A percentile compares a stretch with the other conserved stretches of the same genome.
Evolutionary conservation across 2,329 filamentous ascomycete genomes (phyloP).

Genomic region (Corniculantispora saksenae): DNA sequence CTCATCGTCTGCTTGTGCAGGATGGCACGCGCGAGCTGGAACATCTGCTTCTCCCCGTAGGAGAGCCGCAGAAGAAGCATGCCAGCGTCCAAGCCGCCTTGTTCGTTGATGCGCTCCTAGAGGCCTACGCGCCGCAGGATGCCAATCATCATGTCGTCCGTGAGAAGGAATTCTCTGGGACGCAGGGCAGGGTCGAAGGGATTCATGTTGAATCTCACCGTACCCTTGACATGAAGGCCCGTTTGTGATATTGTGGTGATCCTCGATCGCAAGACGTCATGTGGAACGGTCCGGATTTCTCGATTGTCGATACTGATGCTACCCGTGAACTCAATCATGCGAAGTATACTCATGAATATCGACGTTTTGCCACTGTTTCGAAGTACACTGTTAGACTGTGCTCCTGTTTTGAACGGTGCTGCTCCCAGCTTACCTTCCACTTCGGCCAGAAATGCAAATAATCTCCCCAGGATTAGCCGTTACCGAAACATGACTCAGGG

Average conservation of each 20-base stretch:
- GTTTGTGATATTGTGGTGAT: conserved; percentile 49
- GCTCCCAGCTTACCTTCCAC: conserved; percentile 28
- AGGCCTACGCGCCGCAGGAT: conserved; percentile 18
- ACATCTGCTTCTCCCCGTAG: background rate
- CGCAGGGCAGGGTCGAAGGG: background rate
- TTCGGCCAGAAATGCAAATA: conserved; percentile 38
- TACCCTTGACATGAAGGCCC: conserved; percentile 43
- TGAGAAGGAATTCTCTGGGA: conserved; percentile 17
- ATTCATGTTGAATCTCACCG: conserved; percentile 43
- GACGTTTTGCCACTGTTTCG: conserved; percentile 2
- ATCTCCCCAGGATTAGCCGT: conserved; percentile 30
- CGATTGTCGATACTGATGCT: conserved; percentile 44
- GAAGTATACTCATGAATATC: background rate
- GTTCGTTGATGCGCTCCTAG: background rate
- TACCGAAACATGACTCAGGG: conserved; percentile 30
- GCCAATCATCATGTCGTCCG: conserved; percentile 15
- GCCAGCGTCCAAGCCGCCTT: background rate
- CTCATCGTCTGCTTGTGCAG: background rate
- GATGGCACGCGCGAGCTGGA: background rate
- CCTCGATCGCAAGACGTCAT: conserved; percentile 40
- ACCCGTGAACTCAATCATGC: conserved; percentile 8
- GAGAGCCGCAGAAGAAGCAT: background rate
- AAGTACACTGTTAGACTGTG: background rate
- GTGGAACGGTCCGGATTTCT: conserved; percentile 40
- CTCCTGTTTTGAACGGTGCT: too few relatives aligned